Evolutionary conservation across 2,329 filamentous ascomycete genomes (phyloP).

Genomic region (Byssochlamys sp.): DNA sequence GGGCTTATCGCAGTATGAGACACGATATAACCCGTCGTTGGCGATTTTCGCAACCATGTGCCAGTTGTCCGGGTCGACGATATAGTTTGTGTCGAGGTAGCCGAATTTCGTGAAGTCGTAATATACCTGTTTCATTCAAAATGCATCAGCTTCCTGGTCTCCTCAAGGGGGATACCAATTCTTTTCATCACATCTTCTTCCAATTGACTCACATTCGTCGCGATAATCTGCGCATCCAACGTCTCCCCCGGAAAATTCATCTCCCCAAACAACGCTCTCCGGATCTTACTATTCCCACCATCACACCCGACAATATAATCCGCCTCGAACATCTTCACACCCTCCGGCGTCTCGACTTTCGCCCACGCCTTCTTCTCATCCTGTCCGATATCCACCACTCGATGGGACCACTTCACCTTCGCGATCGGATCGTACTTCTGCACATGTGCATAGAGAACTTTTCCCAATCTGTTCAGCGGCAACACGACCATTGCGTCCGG

Average conservation of each 20-base stretch:
- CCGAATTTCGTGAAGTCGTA: conserved; percentile 46
- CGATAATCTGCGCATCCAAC: conserved; percentile 51
- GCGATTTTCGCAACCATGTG: conserved; percentile 55
- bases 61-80: conserved; percentile 53
- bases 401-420: conserved; percentile 39
- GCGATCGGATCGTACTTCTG: conserved; percentile 20
- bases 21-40: conserved; percentile 51
- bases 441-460: conserved; percentile 34
- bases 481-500: conserved; percentile 35
- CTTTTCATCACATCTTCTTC: no score
- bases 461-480: conserved; percentile 35
- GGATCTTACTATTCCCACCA: conserved; percentile 34
- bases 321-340: conserved; percentile 17
- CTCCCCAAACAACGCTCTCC: conserved; percentile 42
- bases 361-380: conserved; percentile 39
- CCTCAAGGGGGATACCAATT: neutral
- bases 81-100: conserved; percentile 41
- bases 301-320: conserved; percentile 52
- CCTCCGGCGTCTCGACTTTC: conserved; percentile 10
- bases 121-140: conserved; percentile 41
- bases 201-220: conserved; percentile 45
- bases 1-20: conserved; percentile 52
- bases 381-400: conserved; percentile 40
- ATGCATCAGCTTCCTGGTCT: neutral
- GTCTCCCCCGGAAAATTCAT: conserved; percentile 50